Evolutionary conservation across 2,329 filamentous ascomycete genomes (phyloP).

Genomic region (Onygenales sp.): DNA sequence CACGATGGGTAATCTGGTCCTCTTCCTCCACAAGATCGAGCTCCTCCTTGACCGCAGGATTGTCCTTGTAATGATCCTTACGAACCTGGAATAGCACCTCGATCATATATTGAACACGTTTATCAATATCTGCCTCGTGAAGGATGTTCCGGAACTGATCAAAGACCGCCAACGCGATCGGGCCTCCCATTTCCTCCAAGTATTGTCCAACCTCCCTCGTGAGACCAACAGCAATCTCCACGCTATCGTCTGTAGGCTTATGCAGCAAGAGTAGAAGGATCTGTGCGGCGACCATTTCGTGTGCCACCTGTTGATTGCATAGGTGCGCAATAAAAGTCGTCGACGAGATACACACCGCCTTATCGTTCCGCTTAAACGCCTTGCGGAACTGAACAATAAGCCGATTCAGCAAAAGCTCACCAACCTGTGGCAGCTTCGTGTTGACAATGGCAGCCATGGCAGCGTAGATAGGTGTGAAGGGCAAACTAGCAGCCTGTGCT

Average conservation of each 20-base stretch:
- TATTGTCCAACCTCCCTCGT: slow-evolving; percentile 90
- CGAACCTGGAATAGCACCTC: slow-evolving; percentile 94
- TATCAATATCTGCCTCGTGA: slow-evolving; percentile 94
- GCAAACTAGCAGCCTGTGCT: slow-evolving; percentile 88
- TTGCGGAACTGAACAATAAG: slow-evolving; percentile 90
- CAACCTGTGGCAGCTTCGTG: slow-evolving; percentile 90
- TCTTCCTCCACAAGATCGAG: slow-evolving; percentile 94
- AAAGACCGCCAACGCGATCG: slow-evolving; percentile 82
- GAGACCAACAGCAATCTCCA: slow-evolving; percentile 91
- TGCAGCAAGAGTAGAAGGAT: slow-evolving; percentile 85
- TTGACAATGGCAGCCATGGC: slow-evolving; percentile 96
- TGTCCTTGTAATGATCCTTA: slow-evolving; percentile 94
- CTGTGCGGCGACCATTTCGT: slow-evolving; percentile 88
- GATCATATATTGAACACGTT: slow-evolving; percentile 98
- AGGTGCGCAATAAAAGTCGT: slow-evolving; percentile 93
- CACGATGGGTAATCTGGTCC: slow-evolving; percentile 88
- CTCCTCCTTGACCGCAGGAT: slow-evolving; percentile 82
- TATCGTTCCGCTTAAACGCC: slow-evolving; percentile 92
- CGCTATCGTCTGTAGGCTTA: slow-evolving; percentile 93
- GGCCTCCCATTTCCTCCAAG: slow-evolving; percentile 85
- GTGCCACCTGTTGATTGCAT: slow-evolving; percentile 90
- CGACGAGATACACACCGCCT: slow-evolving; percentile 84
- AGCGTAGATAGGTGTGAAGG: slow-evolving; percentile 93
- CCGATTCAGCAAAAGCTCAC: slow-evolving; percentile 77
- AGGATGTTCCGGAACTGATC: slow-evolving; percentile 93